These are phyloP conservation scores for Tolypocladium capitatum DNA, from an alignment of 2,329 filamentous ascomycete species.

Conservation along the genomic window DNA sequence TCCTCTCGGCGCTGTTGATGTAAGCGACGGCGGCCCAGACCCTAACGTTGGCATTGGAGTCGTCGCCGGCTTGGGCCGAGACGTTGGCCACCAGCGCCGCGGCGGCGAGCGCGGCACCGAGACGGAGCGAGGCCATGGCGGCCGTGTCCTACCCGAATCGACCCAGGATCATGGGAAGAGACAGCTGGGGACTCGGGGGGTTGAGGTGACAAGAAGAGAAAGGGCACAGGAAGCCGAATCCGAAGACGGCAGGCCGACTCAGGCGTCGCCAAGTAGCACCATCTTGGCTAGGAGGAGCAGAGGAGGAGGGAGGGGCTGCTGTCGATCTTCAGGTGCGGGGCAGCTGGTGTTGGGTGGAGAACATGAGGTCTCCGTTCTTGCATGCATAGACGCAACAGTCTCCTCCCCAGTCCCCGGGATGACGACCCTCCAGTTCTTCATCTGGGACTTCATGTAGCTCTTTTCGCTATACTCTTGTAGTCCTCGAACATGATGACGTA, in stretches of 20 bases:
- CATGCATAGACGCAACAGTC: no score
- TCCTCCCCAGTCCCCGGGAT: no score
- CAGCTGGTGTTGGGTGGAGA: no score
- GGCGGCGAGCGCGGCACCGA: slow-evolving; percentile 5
- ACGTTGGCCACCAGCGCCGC: slow-evolving; percentile 9
- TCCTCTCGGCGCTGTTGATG: slow-evolving; percentile 40
- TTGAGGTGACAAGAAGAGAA: not conserved
- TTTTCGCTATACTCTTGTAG: no score
- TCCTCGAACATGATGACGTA: no score
- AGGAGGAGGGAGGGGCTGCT: no score
- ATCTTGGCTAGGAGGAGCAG: not conserved
- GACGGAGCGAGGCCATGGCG: slow-evolving; percentile 8
- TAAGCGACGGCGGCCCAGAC: slow-evolving; percentile 38
- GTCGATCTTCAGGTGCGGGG: no score
- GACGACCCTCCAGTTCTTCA: no score
- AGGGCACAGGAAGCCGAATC: not conserved
- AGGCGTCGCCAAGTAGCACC: no score
- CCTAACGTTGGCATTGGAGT: slow-evolving; percentile 17
- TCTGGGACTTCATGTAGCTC: no score
- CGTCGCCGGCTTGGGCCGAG: slow-evolving; percentile 17
- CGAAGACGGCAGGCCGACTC: not conserved
- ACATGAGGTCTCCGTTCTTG: no score
- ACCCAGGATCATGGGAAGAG: not conserved
- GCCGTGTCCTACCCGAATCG: not conserved
- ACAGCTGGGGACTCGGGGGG: not conserved